Conservation (phyloP, 805 yeast species). For the Saccharomycopsis olivae region DNA sequence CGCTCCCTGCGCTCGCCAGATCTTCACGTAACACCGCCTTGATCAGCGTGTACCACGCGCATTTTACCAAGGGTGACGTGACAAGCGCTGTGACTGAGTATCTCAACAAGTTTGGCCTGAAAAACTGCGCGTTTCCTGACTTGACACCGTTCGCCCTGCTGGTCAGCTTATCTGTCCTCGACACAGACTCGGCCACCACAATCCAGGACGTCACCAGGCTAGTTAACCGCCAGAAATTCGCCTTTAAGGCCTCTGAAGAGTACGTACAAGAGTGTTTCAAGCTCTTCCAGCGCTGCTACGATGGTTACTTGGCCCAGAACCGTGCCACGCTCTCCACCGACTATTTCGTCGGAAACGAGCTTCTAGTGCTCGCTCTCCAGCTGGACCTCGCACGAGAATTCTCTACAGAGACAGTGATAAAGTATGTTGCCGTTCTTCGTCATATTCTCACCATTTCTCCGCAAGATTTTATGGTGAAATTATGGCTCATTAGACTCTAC, state of each 20-base stretch:
- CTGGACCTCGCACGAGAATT: slow-evolving; percentile 22
- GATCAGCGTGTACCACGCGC: too few relatives aligned
- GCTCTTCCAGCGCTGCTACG: slow-evolving; percentile 30
- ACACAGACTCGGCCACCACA: too few relatives aligned
- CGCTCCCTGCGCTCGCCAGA: too few relatives aligned
- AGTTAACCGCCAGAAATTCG: slow-evolving; percentile 41
- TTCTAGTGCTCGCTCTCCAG: slow-evolving; percentile 46
- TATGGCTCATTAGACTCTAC: slow-evolving; percentile 16
- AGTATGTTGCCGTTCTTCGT: slow-evolving; percentile 7
- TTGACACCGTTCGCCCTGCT: too few relatives aligned
- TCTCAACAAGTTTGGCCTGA: slow-evolving; percentile 5
- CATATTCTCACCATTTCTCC: slow-evolving; percentile 5
- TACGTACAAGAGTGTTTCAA: too few relatives aligned
- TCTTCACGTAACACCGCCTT: too few relatives aligned
- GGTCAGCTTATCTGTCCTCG: too few relatives aligned
- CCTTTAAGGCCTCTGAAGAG: too few relatives aligned
- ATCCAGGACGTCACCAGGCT: slow-evolving; percentile 22
- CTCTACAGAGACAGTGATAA: slow-evolving; percentile 19
- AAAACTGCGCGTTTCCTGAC: slow-evolving; percentile 11
- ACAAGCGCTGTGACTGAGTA: slow-evolving; percentile 4
- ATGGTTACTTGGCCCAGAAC: slow-evolving; percentile 28
- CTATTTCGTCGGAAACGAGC: slow-evolving; percentile 59
- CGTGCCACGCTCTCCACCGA: slow-evolving; percentile 30
- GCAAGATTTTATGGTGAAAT: slow-evolving; percentile 14
- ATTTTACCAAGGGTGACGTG: too few relatives aligned